phyloP scores from a whole-genome alignment of 441 rosid species.

The Manihot esculenta region DNA sequence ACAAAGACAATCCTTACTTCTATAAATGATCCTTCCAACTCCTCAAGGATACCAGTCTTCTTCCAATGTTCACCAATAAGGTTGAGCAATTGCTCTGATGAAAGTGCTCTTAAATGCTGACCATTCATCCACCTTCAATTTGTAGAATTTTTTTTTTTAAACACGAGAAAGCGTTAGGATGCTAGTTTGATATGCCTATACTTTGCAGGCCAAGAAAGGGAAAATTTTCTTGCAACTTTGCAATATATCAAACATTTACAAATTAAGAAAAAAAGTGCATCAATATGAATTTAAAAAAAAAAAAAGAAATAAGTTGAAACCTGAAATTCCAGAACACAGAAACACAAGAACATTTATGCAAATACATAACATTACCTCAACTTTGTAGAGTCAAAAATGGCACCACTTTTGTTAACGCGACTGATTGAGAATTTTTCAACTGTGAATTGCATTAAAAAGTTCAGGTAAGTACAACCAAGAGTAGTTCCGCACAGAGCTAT shows the following conservation, averaged over 20 bases:
- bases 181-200: not conserved
- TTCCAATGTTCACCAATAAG: slow-evolving; percentile 90
- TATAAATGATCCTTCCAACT: slow-evolving; percentile 65
- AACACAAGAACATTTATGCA: slow-evolving; percentile 8
- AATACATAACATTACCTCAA: slow-evolving; percentile 49
- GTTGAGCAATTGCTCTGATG: slow-evolving; percentile 54
- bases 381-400: slow-evolving; percentile 79
- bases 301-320: not conserved
- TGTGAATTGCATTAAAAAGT: slow-evolving; percentile 35
- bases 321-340: not conserved
- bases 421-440: slow-evolving; percentile 84
- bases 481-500: not conserved
- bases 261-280: not conserved
- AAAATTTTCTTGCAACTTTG: not conserved
- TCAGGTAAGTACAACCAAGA: slow-evolving; percentile 22
- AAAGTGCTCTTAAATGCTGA: slow-evolving; percentile 71
- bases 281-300: not conserved
- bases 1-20: slow-evolving; percentile 47
- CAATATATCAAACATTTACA: not conserved
- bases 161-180: slow-evolving; percentile 17
- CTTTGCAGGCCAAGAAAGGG: slow-evolving; percentile 1
- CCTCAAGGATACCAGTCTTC: slow-evolving; percentile 51
- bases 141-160: not conserved
- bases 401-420: slow-evolving; percentile 92
- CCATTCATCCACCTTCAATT: slow-evolving; percentile 96